A percentile compares a stretch with the other conserved stretches of the same genome.
These are phyloP conservation scores for Pythium rishiriense DNA, from an alignment of 352 stramenopile genomes.

Conservation along the genomic window DNA sequence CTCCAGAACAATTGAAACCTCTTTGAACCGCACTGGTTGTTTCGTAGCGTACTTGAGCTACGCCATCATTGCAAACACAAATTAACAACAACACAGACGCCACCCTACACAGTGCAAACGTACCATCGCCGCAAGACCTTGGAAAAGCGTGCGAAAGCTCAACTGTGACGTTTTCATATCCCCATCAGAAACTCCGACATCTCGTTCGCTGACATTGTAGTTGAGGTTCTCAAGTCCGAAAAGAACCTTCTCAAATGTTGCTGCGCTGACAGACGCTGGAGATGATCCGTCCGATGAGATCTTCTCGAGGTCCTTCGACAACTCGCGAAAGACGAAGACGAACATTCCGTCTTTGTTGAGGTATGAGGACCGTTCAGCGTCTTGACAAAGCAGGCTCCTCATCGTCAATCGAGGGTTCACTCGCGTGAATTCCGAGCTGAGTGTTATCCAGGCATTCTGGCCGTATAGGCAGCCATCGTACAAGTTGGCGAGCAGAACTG, in stretches of 20 bases:
- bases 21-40: slow-evolving; percentile 56
- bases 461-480: slow-evolving; percentile 71
- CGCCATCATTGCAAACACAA: background rate
- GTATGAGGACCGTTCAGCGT: slow-evolving; percentile 54
- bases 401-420: slow-evolving; percentile 65
- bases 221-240: slow-evolving; percentile 78
- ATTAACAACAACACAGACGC: background rate
- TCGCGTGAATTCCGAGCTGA: slow-evolving; percentile 64
- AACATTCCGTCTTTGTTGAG: slow-evolving; percentile 71
- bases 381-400: slow-evolving; percentile 45
- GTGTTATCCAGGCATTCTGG: slow-evolving; percentile 62
- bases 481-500: slow-evolving; percentile 61
- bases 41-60: slow-evolving; percentile 71
- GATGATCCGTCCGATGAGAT: slow-evolving; percentile 43
- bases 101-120: slow-evolving; percentile 12
- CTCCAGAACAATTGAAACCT: slow-evolving; percentile 69
- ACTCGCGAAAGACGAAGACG: slow-evolving; percentile 42
- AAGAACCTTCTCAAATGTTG: slow-evolving; percentile 51
- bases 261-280: slow-evolving; percentile 30
- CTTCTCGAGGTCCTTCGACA: slow-evolving; percentile 67
- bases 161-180: slow-evolving; percentile 56
- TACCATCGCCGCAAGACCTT: slow-evolving; percentile 65
- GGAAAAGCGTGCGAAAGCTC: slow-evolving; percentile 51
- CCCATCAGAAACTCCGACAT: slow-evolving; percentile 54
- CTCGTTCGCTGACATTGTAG: slow-evolving; percentile 61